phyloP scores from a whole-genome alignment of 2,329 filamentous ascomycete genomes.

The Diaporthe longicolla region DNA sequence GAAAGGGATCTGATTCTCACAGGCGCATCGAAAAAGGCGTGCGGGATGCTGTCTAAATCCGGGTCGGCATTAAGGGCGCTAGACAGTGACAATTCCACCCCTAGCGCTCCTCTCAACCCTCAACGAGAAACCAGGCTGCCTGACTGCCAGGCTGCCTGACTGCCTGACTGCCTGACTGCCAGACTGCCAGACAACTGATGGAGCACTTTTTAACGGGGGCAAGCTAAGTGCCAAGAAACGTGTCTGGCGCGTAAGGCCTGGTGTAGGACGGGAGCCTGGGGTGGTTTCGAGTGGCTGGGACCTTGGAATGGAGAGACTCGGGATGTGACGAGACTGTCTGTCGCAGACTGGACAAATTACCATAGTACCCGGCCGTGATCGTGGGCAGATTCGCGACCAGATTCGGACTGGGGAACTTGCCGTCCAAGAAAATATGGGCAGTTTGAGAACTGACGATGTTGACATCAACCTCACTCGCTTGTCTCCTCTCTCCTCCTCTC shows the following conservation, averaged over 20 bases:
- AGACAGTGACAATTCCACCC: not conserved
- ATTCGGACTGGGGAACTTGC: not conserved
- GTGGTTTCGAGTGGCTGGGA: conserved; percentile 3
- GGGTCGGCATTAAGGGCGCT: conserved; percentile 4
- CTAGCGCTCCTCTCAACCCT: not conserved
- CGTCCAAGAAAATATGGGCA: conserved; percentile 1
- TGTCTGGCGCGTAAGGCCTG: conserved; percentile 25
- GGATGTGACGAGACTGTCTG: conserved; percentile 1
- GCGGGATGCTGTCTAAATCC: not conserved
- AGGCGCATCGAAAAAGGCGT: not conserved
- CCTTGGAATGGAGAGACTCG: conserved; percentile 1
- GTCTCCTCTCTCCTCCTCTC: not conserved
- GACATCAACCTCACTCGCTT: conserved; percentile 14
- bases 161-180: not conserved
- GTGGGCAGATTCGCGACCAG: conserved; percentile 19
- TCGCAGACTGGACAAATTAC: not conserved
- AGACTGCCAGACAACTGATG: no score
- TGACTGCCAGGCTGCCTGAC: not conserved
- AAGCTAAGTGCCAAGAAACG: conserved; percentile 18
- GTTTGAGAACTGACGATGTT: conserved; percentile 27
- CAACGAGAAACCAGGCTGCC: not conserved
- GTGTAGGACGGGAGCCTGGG: not conserved
- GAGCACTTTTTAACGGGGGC: not conserved
- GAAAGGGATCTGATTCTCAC: conserved; percentile 10
- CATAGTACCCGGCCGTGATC: not conserved